phyloP scores from a whole-genome alignment of 2,329 filamentous ascomycete genomes.

The Colletotrichum scovillei region DNA sequence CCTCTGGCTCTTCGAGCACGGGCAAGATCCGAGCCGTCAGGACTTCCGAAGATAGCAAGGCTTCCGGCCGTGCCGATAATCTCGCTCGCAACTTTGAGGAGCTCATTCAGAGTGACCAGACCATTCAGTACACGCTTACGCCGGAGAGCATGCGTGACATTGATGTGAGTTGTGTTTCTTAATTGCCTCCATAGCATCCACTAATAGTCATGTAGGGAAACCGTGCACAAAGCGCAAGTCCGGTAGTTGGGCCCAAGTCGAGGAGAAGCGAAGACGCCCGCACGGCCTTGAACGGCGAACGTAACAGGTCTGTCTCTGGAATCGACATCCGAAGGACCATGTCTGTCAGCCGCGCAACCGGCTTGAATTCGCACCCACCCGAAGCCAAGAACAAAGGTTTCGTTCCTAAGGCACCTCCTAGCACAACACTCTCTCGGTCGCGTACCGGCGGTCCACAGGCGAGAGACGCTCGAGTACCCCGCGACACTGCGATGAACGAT shows the following conservation, averaged over 20 bases:
- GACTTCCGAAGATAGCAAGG: constrained; percentile 67
- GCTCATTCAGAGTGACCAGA: constrained; percentile 84
- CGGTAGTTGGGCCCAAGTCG: constrained; percentile 52
- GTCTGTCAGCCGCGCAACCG: constrained; percentile 47
- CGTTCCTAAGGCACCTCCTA: constrained; percentile 46
- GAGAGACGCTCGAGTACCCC: constrained; percentile 78
- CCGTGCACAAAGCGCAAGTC: constrained; percentile 52
- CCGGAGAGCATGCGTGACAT: constrained; percentile 83
- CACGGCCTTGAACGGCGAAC: constrained; percentile 48
- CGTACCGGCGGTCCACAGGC: constrained; percentile 56
- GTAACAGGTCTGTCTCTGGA: constrained; percentile 49
- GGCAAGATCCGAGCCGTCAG: constrained; percentile 65
- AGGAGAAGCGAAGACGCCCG: constrained; percentile 61
- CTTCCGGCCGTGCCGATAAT: constrained; percentile 61
- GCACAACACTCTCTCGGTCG: constrained; percentile 45
- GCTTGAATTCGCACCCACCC: constrained; percentile 50
- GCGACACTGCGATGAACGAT: constrained; percentile 77
- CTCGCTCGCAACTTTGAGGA: constrained; percentile 80
- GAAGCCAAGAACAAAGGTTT: constrained; percentile 40
- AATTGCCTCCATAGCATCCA: too few species aligned
- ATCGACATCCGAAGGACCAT: constrained; percentile 52
- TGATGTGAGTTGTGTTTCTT: constrained; percentile 20
- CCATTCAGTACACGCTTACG: constrained; percentile 84
- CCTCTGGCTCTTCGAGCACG: constrained; percentile 61
- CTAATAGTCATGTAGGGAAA: constrained; percentile 48